These are phyloP conservation scores for Knoxia roxburghii DNA, from an alignment of 257 asterid species.

Conservation along the genomic window DNA sequence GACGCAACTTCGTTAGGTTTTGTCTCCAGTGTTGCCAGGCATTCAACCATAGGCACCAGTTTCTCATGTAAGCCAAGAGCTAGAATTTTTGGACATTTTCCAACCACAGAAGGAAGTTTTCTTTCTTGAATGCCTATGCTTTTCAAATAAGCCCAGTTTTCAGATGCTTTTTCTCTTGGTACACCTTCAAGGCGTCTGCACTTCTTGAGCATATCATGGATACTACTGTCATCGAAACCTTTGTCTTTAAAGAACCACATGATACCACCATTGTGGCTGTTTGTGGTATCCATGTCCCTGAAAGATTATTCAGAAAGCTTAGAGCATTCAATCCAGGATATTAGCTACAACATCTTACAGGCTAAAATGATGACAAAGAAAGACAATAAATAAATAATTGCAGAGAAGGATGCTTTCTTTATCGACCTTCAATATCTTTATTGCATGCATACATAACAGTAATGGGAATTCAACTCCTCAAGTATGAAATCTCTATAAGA, in stretches of 20 bases:
- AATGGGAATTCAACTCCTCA: not conserved
- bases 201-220: conserved; percentile 63
- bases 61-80: conserved; percentile 66
- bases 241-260: conserved; percentile 98
- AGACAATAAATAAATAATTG: not conserved
- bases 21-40: conserved; percentile 65
- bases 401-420: not conserved
- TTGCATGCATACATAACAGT: not conserved
- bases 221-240: conserved; percentile 73
- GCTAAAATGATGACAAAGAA: not conserved
- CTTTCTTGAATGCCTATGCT: conserved; percentile 89
- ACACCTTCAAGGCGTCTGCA: conserved; percentile 81
- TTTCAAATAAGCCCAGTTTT: conserved; percentile 87
- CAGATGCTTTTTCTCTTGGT: conserved; percentile 66
- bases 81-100: conserved; percentile 87
- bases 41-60: conserved; percentile 77
- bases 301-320: conserved; percentile 4
- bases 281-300: conserved; percentile 65
- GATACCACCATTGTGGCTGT: conserved; percentile 56
- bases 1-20: conserved; percentile 81
- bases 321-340: not conserved
- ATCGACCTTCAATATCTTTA: not conserved
- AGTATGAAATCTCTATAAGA: not conserved
- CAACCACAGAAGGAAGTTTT: conserved; percentile 65
- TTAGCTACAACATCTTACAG: not conserved